Evolutionary conservation across 306 rosid genomes (phyloP).

Genomic region (Inga laurina): DNA sequence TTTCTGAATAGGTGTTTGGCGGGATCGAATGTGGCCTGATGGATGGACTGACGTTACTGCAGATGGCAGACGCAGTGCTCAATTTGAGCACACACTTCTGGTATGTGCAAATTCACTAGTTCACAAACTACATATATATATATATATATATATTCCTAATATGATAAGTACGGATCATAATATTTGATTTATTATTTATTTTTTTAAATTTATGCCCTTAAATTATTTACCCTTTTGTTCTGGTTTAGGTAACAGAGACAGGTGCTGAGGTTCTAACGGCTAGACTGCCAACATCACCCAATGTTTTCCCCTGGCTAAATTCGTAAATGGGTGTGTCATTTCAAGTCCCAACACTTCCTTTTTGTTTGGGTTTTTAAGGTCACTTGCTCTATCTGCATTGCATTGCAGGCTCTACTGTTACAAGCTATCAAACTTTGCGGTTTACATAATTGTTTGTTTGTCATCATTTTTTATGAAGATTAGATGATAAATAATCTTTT

Average conservation of each 20-base stretch:
- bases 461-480: not conserved
- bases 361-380: not conserved
- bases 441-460: not conserved
- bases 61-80: slow-evolving; percentile 95
- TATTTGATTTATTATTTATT: not conserved
- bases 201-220: not conserved
- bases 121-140: not conserved
- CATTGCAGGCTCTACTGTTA: not conserved
- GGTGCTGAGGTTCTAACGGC: slow-evolving; percentile 94
- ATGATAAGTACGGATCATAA: not conserved
- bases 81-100: slow-evolving; percentile 95
- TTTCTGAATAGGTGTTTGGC: slow-evolving; percentile 71
- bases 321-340: slow-evolving; percentile 28
- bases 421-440: not conserved
- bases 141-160: not conserved
- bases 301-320: slow-evolving; percentile 77
- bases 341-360: slow-evolving; percentile 9
- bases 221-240: not conserved
- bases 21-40: slow-evolving; percentile 97
- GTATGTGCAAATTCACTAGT: slow-evolving; percentile 38
- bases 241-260: slow-evolving; percentile 74
- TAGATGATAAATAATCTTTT: not conserved
- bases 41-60: slow-evolving; percentile 90
- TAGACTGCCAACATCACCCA: slow-evolving; percentile 77
- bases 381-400: not conserved